Conservation (phyloP, 257 asterid genomes). For the Nemophila menziesii region DNA sequence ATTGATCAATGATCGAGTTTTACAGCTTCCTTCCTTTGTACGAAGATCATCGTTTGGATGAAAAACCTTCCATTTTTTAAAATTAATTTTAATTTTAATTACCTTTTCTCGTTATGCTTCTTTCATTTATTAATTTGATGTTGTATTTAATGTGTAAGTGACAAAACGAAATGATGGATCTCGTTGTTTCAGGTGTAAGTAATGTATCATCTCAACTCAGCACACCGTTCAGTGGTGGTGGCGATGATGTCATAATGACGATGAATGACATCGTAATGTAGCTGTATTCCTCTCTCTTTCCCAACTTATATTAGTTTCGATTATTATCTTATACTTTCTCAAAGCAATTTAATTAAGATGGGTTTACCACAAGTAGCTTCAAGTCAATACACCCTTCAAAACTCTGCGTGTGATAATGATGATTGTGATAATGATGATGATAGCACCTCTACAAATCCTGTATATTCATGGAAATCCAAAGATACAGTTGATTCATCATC, state of each 20-base stretch:
- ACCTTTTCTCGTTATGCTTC: no score
- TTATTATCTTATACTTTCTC: no score
- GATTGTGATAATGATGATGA: slow-evolving; percentile 21
- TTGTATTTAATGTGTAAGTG: no score
- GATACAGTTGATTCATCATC: slow-evolving; percentile 18
- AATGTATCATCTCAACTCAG: no score
- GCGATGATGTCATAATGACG: neutral
- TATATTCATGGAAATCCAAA: slow-evolving; percentile 23
- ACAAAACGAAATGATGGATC: neutral
- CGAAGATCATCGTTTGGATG: no score
- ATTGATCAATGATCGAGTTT: no score
- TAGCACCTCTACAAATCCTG: slow-evolving; percentile 18
- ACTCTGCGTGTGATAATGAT: slow-evolving; percentile 19
- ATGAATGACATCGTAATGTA: neutral
- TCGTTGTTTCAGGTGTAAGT: neutral
- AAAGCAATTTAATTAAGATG: no score
- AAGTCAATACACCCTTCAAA: slow-evolving; percentile 16
- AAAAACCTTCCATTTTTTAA: no score
- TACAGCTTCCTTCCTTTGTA: no score
- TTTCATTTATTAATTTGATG: no score
- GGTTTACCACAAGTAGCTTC: slow-evolving; percentile 58
- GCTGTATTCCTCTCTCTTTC: neutral
- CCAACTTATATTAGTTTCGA: neutral
- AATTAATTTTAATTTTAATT: no score
- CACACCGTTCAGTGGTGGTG: slow-evolving; percentile 1